phyloP scores from a whole-genome alignment of 495 filamentous ascomycete genomes.

The Thozetella sp. region DNA sequence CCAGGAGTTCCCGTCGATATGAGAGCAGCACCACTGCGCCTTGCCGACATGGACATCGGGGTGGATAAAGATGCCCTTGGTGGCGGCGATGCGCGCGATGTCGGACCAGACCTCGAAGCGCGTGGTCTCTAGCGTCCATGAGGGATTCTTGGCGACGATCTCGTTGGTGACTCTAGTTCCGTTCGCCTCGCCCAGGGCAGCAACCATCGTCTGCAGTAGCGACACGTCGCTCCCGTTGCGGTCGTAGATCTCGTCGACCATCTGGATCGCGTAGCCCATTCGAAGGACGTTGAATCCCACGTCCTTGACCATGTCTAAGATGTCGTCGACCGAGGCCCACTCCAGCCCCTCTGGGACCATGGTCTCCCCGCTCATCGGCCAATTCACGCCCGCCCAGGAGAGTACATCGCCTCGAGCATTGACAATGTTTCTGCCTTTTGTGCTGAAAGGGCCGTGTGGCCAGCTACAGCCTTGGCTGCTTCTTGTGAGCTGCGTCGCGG shows the following conservation, averaged over 20 bases:
- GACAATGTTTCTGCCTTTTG: slow-evolving; percentile 44
- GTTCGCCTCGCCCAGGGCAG: slow-evolving; percentile 44
- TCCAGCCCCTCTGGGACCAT: slow-evolving; percentile 63
- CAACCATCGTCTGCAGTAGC: slow-evolving; percentile 39
- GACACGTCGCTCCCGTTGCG: slow-evolving; percentile 45
- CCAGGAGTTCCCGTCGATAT: slow-evolving; percentile 57
- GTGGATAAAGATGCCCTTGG: slow-evolving; percentile 52
- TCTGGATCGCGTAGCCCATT: slow-evolving; percentile 55
- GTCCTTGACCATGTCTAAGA: slow-evolving; percentile 45
- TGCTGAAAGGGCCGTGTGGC: slow-evolving; percentile 33
- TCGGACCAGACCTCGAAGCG: slow-evolving; percentile 40
- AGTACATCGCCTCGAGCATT: slow-evolving; percentile 41
- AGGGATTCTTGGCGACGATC: slow-evolving; percentile 44
- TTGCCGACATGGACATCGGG: slow-evolving; percentile 61
- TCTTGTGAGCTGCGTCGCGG: background rate
- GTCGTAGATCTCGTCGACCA: slow-evolving; percentile 58
- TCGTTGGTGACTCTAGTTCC: slow-evolving; percentile 42
- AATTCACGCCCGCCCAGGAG: slow-evolving; percentile 57
- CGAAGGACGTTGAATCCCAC: slow-evolving; percentile 56
- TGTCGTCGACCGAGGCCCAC: slow-evolving; percentile 48
- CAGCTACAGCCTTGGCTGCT: slow-evolving; percentile 10
- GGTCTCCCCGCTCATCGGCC: slow-evolving; percentile 51
- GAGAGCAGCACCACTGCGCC: slow-evolving; percentile 57
- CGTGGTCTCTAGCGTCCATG: slow-evolving; percentile 44
- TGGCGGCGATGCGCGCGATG: slow-evolving; percentile 40